These are phyloP conservation scores for Populus davidiana DNA, from an alignment of 345 rosid species.

Conservation along the genomic window DNA sequence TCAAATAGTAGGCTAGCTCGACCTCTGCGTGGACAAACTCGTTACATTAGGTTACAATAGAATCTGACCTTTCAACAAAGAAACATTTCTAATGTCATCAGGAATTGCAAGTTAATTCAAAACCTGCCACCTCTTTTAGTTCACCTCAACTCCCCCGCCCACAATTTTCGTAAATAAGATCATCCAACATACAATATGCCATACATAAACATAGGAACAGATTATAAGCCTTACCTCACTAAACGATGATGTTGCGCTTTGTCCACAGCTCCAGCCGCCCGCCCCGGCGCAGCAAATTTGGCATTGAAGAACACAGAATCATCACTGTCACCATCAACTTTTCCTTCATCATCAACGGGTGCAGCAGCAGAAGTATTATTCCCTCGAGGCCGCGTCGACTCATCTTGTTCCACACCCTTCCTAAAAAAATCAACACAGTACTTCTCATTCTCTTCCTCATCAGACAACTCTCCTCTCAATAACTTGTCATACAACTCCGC, in stretches of 20 bases:
- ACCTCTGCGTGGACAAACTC: neutral
- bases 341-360: constrained; percentile 29
- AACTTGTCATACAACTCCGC: constrained; percentile 83
- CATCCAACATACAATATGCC: too few species aligned
- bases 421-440: constrained; percentile 84
- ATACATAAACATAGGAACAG: neutral
- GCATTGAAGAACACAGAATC: constrained; percentile 34
- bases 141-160: too few species aligned
- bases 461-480: constrained; percentile 72
- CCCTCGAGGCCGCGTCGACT: constrained; percentile 26
- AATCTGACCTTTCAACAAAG: neutral
- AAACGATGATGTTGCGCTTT: constrained; percentile 69
- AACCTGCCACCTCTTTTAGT: neutral
- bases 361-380: constrained; percentile 24
- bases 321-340: constrained; percentile 40
- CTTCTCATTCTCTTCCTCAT: constrained; percentile 86
- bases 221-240: constrained; percentile 53
- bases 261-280: constrained; percentile 52
- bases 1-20: too few species aligned
- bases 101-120: neutral
- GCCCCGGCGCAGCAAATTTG: constrained; percentile 60
- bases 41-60: neutral
- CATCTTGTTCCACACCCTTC: constrained; percentile 56
- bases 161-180: too few species aligned
- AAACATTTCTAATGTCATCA: neutral